Base-by-base conservation (phyloP, 345 rosid genomes). In the Limnanthes douglasii region DNA sequence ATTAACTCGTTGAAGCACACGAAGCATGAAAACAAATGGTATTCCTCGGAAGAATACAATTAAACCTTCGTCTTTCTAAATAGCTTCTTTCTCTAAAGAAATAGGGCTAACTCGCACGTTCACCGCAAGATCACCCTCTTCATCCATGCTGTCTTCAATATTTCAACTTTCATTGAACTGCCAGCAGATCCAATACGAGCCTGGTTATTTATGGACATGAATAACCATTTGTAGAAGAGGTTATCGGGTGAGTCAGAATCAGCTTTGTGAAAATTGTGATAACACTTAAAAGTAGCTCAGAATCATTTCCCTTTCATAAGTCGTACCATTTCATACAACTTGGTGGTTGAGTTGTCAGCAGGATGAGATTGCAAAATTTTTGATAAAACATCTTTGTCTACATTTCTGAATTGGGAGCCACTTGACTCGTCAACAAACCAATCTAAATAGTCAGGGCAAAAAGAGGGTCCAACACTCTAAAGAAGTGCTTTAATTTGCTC, bases 401-500 rank as follows among this genome's bases (percentile, higher is more conserved):
- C 94, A 64, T 70, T 70, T 70, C 75, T 69, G 17, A 73, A 67
- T 46, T 72, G 72, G 20, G 53, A 22, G 42, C 64, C 70, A 34
- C 53, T 54, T 37, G 68, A 56, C 50, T 65, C 77, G 26, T 50
- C 46, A 39, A 82, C 86, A 66, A 62, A 66, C 98, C 98, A 90
- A 47, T 90, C 98, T 32, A 59, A 57, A 50, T 43, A 46, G 42
- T 61, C 58, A 31, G 95, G 92, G 55, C 86, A 90, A 54, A 90
- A 74, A 18, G 76, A 71, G 42, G 70, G 45, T 31, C 92, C 98
- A 51, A 79, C 73, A 48, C 57, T 63, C 60, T 53, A 50, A 33
- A 90, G 84, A 48, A 90, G 86, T 4, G 84, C 95, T 51, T 59
- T 74, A 25, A 84, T 72, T 84, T 90, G 95, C 98, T 90, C 90